Base-by-base conservation (phyloP, 1,284 basidiomycete species). In the Sparassis latifolia region DNA sequence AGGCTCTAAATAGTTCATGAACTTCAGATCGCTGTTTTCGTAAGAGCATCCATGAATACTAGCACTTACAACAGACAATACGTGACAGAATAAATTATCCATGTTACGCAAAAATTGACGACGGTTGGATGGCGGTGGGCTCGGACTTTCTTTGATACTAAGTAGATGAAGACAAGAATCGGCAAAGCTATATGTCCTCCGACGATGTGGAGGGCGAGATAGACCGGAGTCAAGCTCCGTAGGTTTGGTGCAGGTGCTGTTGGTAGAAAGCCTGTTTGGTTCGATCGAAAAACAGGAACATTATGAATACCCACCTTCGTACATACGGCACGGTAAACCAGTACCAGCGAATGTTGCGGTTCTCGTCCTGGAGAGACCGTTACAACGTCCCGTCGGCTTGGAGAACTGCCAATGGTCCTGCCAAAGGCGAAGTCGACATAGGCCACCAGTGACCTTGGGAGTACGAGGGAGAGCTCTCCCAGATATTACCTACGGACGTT, bases 61-160 rank as follows among this genome's bases (percentile, higher is more conserved):
- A 7, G 28, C 29, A 68, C 80, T 63, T 54, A 81, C 80, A 72
- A 61, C 27, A 83, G 52, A 56, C 68, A 75, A 58, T 75, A 78
- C 28, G 70, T 66, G 51, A 80, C 58, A 4, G 80, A 80, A 59
- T 75, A 79, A 42, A 82, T 55, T 10, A 77, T 70, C 77, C 77
- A 79, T 44, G 74, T 71, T 3, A 75, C 59, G 50, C 73, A 72
- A n/a, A 75, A 68, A 42, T 70, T 71, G 27, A 66, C 54, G 48
- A 72, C 54, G 0, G 61, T 65, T 10, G 61, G 57, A 35, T 60
- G 62, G 20, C 63, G 62, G 44, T 59, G 61, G 20, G 20, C 20
- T 20, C 20, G 20, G 4, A 64, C 52, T 10, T 54, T 56, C 55
- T 62, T 66, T 7, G 59, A 63, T 29, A 63, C 47, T 5, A 66